Conservation (phyloP, 2,329 filamentous ascomycete species). For the Penicillium palitans region DNA sequence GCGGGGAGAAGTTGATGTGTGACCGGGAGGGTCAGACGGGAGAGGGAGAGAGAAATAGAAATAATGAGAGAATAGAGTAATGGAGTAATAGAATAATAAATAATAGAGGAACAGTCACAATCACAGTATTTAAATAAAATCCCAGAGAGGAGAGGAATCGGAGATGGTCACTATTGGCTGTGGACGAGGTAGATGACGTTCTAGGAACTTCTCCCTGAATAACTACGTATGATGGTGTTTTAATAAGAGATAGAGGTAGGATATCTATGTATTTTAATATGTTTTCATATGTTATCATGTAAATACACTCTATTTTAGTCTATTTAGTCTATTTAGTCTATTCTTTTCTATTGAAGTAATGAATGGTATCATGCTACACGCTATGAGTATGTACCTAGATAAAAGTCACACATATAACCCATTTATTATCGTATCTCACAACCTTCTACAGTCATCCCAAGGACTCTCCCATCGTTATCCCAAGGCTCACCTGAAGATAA, state of each 20-base stretch:
- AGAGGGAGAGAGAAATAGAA: not conserved
- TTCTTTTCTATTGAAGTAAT: too few relatives aligned
- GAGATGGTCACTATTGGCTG: not conserved
- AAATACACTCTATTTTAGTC: not conserved
- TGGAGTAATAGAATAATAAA: not conserved
- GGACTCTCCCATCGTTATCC: not conserved
- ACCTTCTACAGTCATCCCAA: not conserved
- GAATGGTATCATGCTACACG: too few relatives aligned
- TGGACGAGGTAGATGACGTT: not conserved
- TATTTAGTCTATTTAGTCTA: not conserved
- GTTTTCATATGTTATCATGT: not conserved
- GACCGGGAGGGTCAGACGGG: not conserved
- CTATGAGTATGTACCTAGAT: too few relatives aligned
- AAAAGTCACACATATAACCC: not conserved
- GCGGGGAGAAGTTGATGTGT: constrained; percentile 9
- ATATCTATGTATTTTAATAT: not conserved
- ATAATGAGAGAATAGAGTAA: not conserved
- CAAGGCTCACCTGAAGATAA: not conserved
- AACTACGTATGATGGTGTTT: not conserved
- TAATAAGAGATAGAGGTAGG: not conserved
- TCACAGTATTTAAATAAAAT: not conserved
- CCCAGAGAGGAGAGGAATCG: not conserved
- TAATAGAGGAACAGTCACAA: not conserved
- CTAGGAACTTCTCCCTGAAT: not conserved
- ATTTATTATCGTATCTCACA: not conserved